Conservation (phyloP, 1,139 yeast genomes). For the Zygotorulaspora mrakii region DNA sequence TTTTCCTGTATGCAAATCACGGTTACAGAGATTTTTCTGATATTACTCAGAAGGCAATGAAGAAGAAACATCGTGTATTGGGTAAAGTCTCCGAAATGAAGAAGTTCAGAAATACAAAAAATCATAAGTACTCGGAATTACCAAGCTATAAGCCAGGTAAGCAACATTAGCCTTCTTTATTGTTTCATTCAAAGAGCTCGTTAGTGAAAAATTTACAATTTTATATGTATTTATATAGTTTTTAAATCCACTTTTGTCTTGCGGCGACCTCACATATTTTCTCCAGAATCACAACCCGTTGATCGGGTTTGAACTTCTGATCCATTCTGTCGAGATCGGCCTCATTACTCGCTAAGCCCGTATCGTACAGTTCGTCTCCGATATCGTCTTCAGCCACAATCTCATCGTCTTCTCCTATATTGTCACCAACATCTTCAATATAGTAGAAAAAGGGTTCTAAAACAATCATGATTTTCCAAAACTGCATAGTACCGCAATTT, state of each 20-base stretch:
- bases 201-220: no score
- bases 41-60: conserved; percentile 46
- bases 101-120: conserved; percentile 33
- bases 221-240: background rate
- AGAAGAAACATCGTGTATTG: conserved; percentile 46
- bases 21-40: conserved; percentile 47
- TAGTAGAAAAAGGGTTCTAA: conserved; percentile 38
- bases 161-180: conserved; percentile 19
- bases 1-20: conserved; percentile 53
- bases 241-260: conserved; percentile 37
- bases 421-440: conserved; percentile 34
- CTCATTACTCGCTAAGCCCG: conserved; percentile 3
- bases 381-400: conserved; percentile 18
- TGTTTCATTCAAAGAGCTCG: conserved; percentile 1
- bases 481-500: conserved; percentile 31
- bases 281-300: conserved; percentile 36
- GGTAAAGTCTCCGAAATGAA: conserved; percentile 40
- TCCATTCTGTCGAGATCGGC: conserved; percentile 12
- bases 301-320: conserved; percentile 33
- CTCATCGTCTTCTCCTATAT: conserved; percentile 32
- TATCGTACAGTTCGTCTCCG: conserved; percentile 6
- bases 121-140: conserved; percentile 42
- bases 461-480: conserved; percentile 37
- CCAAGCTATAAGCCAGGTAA: conserved; percentile 37
- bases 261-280: conserved; percentile 38